Evolutionary conservation across 345 rosid genomes (phyloP).

Genomic region (Cardamine chenopodiifolia): DNA sequence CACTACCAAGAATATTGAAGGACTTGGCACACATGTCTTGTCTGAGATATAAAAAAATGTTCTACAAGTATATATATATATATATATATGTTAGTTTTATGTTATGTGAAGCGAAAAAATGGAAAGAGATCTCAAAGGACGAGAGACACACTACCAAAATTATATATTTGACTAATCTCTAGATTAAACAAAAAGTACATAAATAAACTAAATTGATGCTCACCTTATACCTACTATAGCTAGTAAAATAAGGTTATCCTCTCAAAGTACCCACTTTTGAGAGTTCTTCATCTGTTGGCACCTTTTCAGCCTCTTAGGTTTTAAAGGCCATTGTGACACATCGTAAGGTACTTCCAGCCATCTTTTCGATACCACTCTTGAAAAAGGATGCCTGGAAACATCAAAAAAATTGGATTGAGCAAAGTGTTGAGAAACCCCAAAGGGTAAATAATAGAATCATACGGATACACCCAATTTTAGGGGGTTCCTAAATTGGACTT

Average conservation of each 20-base stretch:
- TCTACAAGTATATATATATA: background rate
- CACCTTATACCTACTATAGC: slow-evolving; percentile 95
- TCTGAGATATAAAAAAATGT: background rate
- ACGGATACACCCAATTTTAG: background rate
- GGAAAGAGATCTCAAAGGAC: background rate
- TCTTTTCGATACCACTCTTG: slow-evolving; percentile 64
- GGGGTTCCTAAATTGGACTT: background rate
- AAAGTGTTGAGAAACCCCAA: background rate
- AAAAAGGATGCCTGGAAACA: slow-evolving; percentile 54
- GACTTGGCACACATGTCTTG: slow-evolving; percentile 11
- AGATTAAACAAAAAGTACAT: background rate
- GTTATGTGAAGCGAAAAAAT: background rate
- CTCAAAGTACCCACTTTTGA: slow-evolving; percentile 76
- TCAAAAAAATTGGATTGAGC: slow-evolving; percentile 2
- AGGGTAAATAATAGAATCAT: background rate
- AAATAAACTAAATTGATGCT: background rate
- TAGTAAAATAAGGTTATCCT: slow-evolving; percentile 82
- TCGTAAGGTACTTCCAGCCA: slow-evolving; percentile 87
- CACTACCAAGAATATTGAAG: slow-evolving; percentile 13
- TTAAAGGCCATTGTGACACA: slow-evolving; percentile 91
- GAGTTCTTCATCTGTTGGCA: slow-evolving; percentile 71
- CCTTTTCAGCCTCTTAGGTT: slow-evolving; percentile 59
- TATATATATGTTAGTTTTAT: background rate
- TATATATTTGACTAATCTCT: background rate
- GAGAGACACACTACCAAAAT: background rate